Evolutionary conservation across 2,329 filamentous ascomycete genomes (phyloP).

Genomic region (Ramichloridium luteum): DNA sequence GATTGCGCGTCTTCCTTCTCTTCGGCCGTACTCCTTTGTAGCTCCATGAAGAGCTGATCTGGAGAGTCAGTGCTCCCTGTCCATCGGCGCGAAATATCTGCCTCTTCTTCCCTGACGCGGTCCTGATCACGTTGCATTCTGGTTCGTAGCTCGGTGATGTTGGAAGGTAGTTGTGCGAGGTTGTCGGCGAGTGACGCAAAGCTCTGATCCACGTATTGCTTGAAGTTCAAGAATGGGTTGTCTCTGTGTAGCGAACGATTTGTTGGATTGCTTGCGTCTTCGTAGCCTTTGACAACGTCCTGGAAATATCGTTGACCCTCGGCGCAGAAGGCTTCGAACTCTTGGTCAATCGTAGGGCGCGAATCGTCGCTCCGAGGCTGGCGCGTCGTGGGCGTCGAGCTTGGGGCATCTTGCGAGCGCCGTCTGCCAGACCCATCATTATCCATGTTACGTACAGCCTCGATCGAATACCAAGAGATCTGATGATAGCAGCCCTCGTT

Average conservation of each 20-base stretch:
- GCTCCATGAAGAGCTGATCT: constrained; percentile 13
- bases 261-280: constrained; percentile 1
- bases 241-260: constrained; percentile 12
- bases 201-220: constrained; percentile 48
- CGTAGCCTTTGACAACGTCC: no score
- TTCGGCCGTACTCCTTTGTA: constrained; percentile 8
- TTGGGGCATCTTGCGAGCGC: no score
- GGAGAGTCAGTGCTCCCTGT: constrained; percentile 14
- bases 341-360: no score
- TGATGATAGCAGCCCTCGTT: no score
- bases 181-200: constrained; percentile 36
- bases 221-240: constrained; percentile 50
- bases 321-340: no score
- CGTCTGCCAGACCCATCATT: no score
- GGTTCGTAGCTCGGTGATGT: constrained; percentile 27
- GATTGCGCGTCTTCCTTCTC: constrained; percentile 13
- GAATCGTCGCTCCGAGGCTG: no score
- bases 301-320: no score
- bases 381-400: no score
- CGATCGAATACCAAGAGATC: no score
- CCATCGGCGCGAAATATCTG: constrained; percentile 18
- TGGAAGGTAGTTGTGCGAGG: constrained; percentile 39
- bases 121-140: constrained; percentile 17
- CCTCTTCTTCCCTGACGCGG: constrained; percentile 12
- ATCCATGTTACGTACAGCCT: no score